Evolutionary conservation across 192 early-diverging fungal species (phyloP), one percentile per base, ranked within the genome.

Genomic region (Backusella australiensis): DNA sequence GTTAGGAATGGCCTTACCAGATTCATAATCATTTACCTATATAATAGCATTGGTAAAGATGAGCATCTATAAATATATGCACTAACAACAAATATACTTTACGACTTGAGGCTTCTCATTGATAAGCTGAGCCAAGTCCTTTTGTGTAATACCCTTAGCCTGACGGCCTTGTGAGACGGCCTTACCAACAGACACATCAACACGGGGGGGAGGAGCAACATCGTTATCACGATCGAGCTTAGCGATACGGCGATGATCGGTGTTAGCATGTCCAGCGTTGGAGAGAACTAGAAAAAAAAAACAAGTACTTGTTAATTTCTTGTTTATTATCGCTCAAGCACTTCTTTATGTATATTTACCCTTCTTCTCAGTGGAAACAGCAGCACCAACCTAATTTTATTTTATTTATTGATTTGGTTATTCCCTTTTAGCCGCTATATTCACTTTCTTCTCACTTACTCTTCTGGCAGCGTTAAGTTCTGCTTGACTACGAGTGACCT

Each of bases 81-180:
- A 32, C 0, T 32, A 3, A 3, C 32, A 32, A 59, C n/a, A 23
- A 23, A 21, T 23, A 23, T 59, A 59, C 23, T 59, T 85, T 83
- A 89, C 88, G 70, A 97, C 89, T 74, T 91, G 92, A 71, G 92
- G 91, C 88, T 97, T 97, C 78, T 99, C 97, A 72, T 97, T 97
- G 81, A 99, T 93, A 78, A 88, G 89, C 52, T 90, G 90, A 41
- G 92, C 94, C 39, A 97, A 85, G n/a, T 96, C 93, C 91, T 97
- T 97, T 82, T 99, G 97, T 34, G 91, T 96, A 80, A 93, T 68
- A 12, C 83, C 82, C 86, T 94, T 93, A 19, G 88, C 93, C 74
- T 86, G 78, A 69, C 96, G 87, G 9, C 90, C 97, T 79, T 94
- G 85, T 80, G 89, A 88, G 76, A 99, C 96, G 8, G 95, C 92